Evolutionary conservation across 495 filamentous ascomycete genomes (phyloP).

Genomic region (Podospora appendiculata): DNA sequence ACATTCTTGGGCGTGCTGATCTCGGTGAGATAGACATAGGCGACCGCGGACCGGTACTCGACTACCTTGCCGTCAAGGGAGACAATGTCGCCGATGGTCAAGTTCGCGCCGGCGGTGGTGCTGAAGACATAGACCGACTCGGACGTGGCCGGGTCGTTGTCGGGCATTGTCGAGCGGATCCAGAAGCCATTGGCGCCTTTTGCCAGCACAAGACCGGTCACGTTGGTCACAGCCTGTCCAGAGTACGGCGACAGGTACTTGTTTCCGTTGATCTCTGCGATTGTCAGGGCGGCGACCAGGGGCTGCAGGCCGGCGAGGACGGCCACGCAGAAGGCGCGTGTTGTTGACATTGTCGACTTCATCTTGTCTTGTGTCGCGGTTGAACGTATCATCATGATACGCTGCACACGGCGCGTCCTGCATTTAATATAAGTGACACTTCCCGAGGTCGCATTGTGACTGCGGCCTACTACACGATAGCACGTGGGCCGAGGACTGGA

Average conservation of each 20-base stretch:
- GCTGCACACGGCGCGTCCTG: not conserved
- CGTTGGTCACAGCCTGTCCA: constrained; percentile 39
- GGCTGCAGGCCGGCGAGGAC: constrained; percentile 15
- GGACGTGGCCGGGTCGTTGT: constrained; percentile 33
- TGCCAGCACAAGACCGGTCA: constrained; percentile 53
- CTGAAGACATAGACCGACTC: constrained; percentile 52
- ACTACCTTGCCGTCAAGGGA: constrained; percentile 44
- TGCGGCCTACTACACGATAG: not conserved
- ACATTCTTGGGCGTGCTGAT: constrained; percentile 41
- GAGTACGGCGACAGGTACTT: constrained; percentile 49
- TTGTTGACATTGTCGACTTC: constrained; percentile 7
- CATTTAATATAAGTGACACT: not conserved
- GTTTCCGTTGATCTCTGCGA: constrained; percentile 54
- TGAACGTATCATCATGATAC: not conserved
- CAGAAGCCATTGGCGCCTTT: constrained; percentile 51
- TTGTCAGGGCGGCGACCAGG: constrained; percentile 37
- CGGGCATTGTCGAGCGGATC: constrained; percentile 44
- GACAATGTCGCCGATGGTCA: constrained; percentile 49
- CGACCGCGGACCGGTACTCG: constrained; percentile 44
- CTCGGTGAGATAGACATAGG: constrained; percentile 52
- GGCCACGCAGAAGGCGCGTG: constrained; percentile 7
- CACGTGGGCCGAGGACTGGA: not conserved
- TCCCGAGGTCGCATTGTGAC: not conserved
- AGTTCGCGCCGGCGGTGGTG: constrained; percentile 24
- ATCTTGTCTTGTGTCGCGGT: not conserved